Evolutionary conservation across 2,329 filamentous ascomycete species (phyloP), one percentile per base, ranked within the genome.

Genomic region (Ophiocordyceps camponoti-saundersi): DNA sequence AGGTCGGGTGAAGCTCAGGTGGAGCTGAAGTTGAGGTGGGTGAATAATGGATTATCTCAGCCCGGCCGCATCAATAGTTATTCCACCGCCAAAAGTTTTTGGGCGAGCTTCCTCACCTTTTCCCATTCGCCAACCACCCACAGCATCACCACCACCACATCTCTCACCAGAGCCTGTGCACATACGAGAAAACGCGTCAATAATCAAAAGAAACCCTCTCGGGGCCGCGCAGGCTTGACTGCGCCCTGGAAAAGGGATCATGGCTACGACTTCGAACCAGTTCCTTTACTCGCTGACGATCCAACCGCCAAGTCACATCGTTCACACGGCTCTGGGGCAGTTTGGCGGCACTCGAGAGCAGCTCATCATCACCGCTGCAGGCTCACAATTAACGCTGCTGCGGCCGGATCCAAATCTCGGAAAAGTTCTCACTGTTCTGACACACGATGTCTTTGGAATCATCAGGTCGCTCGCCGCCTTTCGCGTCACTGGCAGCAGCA

Each of bases 181-280:
- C 6, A 22, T 4, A 23, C 3, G 12, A 42, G 12, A 42, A 42
- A 13, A 6, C 30, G 18, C n/a, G 34, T 39, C 23, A 22, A 26
- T 26, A 18, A 11, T 32, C 39, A 3, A 46, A 21, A 8, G 8
- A 29, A 10, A 29, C 46, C 46, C 26, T 29, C 43, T 26, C 20
- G 43, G 16, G 39, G 46, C 67, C 66, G 67, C 66, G 68, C 69
- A 69, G 70, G 68, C 66, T 67, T 55, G 60, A 61, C 68, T 69
- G 68, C 68, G 68, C 65, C 60, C 59, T 64, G 59, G 59, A 59
- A 60, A 20, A 59, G 65, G 59, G 61, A 74, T 61, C 62, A 96
- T 96, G 92, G 90, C 92, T 71, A 94, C 89, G 63, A 95, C 90
- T 51, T 95, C 89, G 54, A 90, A 90, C 64, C 94, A 95, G 87